phyloP scores from a whole-genome alignment of 768 basidiomycete genomes.

The button mushroom (Agaricus bisporus) region DNA sequence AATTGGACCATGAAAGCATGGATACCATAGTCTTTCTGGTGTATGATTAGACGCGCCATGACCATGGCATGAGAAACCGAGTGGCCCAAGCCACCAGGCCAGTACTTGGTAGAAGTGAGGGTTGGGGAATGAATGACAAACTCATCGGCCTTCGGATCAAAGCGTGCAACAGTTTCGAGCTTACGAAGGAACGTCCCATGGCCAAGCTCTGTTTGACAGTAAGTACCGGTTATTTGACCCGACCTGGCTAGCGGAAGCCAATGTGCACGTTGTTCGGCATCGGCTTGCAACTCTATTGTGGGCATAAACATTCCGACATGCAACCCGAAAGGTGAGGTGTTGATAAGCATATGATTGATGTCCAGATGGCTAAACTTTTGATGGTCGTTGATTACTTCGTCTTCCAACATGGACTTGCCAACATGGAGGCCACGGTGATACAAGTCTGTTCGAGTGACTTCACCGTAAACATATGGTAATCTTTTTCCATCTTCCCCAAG shows the following conservation, averaged over 20 bases:
- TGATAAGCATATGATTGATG: constrained; percentile 14
- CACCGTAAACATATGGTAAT: constrained; percentile 14
- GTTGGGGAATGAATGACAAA: constrained; percentile 22
- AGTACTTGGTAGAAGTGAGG: constrained; percentile 19
- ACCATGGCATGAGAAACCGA: constrained; percentile 21
- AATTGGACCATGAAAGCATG: constrained; percentile 22
- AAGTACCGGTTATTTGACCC: constrained; percentile 18
- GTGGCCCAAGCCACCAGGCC: constrained; percentile 20
- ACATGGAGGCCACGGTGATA: constrained; percentile 19
- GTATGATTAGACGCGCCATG: constrained; percentile 18
- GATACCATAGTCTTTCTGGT: constrained; percentile 15
- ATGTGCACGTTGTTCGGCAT: constrained; percentile 17
- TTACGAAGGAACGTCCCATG: constrained; percentile 22
- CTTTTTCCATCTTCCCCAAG: constrained; percentile 10
- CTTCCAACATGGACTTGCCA: constrained; percentile 16
- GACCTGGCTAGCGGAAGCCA: constrained; percentile 20
- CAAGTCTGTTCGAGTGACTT: constrained; percentile 15
- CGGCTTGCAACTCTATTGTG: constrained; percentile 17
- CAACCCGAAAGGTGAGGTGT: constrained; percentile 21
- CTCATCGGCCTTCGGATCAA: constrained; percentile 17
- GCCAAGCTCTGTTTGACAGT: constrained; percentile 22
- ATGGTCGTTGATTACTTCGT: constrained; percentile 15
- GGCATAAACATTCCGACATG: constrained; percentile 20
- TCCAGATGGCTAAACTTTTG: constrained; percentile 13
- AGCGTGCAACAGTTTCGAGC: constrained; percentile 22